Evolutionary conservation across 2,329 filamentous ascomycete species (phyloP).

Genomic region (Ophiostoma populinum): DNA sequence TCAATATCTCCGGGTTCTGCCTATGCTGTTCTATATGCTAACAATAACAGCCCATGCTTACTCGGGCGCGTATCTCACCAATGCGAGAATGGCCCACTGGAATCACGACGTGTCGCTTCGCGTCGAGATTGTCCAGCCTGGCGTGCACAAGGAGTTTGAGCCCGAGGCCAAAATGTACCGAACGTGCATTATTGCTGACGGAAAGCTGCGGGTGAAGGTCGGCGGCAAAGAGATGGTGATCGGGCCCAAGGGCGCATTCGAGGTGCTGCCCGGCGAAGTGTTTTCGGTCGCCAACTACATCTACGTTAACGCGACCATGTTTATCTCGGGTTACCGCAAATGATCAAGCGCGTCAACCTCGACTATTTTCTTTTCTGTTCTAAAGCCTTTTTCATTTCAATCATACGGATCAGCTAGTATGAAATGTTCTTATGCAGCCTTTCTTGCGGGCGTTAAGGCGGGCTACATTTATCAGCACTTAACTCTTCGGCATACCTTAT

Average conservation of each 20-base stretch:
- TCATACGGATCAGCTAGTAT: no score
- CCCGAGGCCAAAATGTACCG: slow-evolving; percentile 11
- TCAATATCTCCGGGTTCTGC: neutral
- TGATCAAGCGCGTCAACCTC: neutral
- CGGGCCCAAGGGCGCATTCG: slow-evolving; percentile 27
- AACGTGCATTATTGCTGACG: slow-evolving; percentile 16
- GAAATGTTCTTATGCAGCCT: no score
- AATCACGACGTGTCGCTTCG: slow-evolving; percentile 15
- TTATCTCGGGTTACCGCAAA: slow-evolving; percentile 12
- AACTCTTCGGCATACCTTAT: neutral
- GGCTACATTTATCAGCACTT: neutral
- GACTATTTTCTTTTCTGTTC: no score
- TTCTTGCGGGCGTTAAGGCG: no score
- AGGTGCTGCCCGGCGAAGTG: slow-evolving; percentile 20
- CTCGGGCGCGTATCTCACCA: slow-evolving; percentile 18
- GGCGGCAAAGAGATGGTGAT: slow-evolving; percentile 21
- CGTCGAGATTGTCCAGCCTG: slow-evolving; percentile 15
- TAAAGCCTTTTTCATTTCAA: no score
- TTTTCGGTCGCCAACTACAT: slow-evolving; percentile 25
- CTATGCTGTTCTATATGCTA: neutral
- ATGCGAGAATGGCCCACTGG: slow-evolving; percentile 12
- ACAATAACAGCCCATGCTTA: slow-evolving; percentile 16
- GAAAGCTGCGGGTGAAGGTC: slow-evolving; percentile 16
- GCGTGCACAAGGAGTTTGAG: slow-evolving; percentile 12
- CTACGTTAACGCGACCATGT: slow-evolving; percentile 27